Evolutionary conservation across 306 rosid genomes (phyloP), one percentile per base, ranked within the genome.

Genomic region (Chamaecrista fasciculata): DNA sequence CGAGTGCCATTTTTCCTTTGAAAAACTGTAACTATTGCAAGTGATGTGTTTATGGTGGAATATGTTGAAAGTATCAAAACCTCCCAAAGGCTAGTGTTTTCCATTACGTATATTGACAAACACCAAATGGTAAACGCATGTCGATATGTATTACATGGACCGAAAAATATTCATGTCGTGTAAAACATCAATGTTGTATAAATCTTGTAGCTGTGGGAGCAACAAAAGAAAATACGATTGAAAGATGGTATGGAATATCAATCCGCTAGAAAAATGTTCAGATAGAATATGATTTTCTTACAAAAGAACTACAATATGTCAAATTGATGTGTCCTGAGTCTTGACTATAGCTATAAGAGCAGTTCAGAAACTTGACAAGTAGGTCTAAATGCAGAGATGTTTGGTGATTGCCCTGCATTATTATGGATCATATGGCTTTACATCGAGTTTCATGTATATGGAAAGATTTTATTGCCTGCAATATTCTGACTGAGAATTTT

Each of bases 321-420:
- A 40, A 36, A 53, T 53, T 69, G 51, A 68, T 52, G 51, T 23
- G 51, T 52, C 50, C 42, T 31, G 12, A n/a, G 51, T 52, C 50
- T 56, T 31, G 12, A n/a, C 19, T 34, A 1, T 39, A 59, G 34
- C 51, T 23, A n/a, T n/a, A 8, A 61, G 33, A 61, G 49, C 31
- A 61, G 31, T 20, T 5, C n/a, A 36, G 28, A 60, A 37, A 37
- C 49, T 21, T 39, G 8, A n/a, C n/a, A n/a, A n/a, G n/a, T n/a
- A n/a, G n/a, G n/a, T n/a, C n/a, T n/a, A n/a, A n/a, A n/a, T n/a
- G n/a, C n/a, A n/a, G n/a, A n/a, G n/a, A n/a, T 14, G 25, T 26
- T 11, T n/a, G 36, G 36, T 6, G 36, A 31, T 2, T 43, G 18
- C 48, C 48, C 15, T 43, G 48, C 5, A 43, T 11, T 2, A 43